These are phyloP conservation scores for Ceratonia siliqua DNA, from an alignment of 306 rosid species.

Conservation along the genomic window DNA sequence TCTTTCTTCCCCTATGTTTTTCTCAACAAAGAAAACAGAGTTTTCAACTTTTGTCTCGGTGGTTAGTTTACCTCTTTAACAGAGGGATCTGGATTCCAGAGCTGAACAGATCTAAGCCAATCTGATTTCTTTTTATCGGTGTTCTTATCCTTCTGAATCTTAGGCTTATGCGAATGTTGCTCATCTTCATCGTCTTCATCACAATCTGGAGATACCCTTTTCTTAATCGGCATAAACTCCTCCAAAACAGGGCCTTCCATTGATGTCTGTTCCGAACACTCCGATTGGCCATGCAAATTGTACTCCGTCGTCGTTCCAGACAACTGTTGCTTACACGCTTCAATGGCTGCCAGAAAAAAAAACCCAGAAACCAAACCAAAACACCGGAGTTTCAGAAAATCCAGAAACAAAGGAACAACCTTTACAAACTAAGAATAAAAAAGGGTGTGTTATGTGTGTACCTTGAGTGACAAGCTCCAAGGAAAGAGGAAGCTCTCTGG, in stretches of 20 bases:
- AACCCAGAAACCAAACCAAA: neutral
- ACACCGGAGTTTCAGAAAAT: neutral
- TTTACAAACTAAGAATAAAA: neutral
- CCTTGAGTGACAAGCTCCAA: constrained; percentile 82
- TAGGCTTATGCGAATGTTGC: constrained; percentile 40
- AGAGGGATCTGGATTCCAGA: constrained; percentile 76
- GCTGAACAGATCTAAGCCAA: constrained; percentile 95
- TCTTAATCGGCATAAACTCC: constrained; percentile 81
- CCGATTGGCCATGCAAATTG: constrained; percentile 70
- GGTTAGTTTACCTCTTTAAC: constrained; percentile 63
- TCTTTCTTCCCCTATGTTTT: neutral
- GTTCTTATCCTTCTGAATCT: constrained; percentile 23
- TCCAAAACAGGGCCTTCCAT: constrained; percentile 63
- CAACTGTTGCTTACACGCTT: constrained; percentile 57
- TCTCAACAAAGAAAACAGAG: too few species aligned
- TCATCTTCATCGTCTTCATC: constrained; percentile 28
- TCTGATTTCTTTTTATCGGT: constrained; percentile 61
- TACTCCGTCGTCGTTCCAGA: constrained; percentile 66
- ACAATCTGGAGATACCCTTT: constrained; percentile 46
- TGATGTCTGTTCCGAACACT: constrained; percentile 80
- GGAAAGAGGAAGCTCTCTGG: constrained; percentile 82
- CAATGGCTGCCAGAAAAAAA: constrained; percentile 57
- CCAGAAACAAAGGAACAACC: constrained; percentile 17
- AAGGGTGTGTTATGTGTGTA: constrained; percentile 16
- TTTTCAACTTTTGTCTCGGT: too few species aligned